Evolutionary conservation across 441 rosid species (phyloP).

Genomic region (Syzygium malaccense): DNA sequence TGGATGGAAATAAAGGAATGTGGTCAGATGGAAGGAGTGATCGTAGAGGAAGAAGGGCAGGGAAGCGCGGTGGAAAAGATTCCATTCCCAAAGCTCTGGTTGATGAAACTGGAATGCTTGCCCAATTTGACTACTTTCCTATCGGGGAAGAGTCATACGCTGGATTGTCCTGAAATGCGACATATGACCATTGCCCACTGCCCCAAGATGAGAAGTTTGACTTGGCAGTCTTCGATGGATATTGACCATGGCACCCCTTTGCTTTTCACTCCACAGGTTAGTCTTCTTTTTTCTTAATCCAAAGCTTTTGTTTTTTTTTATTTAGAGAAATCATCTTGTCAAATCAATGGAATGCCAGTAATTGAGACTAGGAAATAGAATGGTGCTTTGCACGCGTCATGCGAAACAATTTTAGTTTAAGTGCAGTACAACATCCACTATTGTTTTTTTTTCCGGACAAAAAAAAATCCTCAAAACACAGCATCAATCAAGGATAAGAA

Average conservation of each 20-base stretch:
- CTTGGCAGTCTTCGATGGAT: background rate
- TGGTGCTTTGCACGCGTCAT: too few species aligned
- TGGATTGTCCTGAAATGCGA: too few species aligned
- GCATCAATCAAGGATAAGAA: too few species aligned
- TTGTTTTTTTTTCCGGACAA: too few species aligned
- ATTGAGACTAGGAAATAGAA: too few species aligned
- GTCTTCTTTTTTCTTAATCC: background rate
- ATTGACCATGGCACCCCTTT: background rate
- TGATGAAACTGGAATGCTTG: rapidly evolving
- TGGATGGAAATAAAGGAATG: rapidly evolving
- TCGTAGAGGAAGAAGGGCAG: rapidly evolving
- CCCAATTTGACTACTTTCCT: background rate
- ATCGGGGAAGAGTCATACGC: rapidly evolving
- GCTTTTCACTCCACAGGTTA: background rate
- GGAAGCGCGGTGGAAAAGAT: background rate
- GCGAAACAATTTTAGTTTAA: too few species aligned
- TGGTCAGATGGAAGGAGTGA: background rate
- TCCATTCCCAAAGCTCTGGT: rapidly evolving
- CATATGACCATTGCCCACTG: background rate
- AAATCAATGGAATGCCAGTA: too few species aligned
- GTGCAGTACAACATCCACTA: too few species aligned
- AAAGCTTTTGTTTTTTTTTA: too few species aligned
- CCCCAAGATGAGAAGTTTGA: background rate
- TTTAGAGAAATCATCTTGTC: too few species aligned
- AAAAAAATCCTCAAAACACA: too few species aligned